Evolutionary conservation across 306 rosid genomes (phyloP).

Genomic region (Vicia villosa): DNA sequence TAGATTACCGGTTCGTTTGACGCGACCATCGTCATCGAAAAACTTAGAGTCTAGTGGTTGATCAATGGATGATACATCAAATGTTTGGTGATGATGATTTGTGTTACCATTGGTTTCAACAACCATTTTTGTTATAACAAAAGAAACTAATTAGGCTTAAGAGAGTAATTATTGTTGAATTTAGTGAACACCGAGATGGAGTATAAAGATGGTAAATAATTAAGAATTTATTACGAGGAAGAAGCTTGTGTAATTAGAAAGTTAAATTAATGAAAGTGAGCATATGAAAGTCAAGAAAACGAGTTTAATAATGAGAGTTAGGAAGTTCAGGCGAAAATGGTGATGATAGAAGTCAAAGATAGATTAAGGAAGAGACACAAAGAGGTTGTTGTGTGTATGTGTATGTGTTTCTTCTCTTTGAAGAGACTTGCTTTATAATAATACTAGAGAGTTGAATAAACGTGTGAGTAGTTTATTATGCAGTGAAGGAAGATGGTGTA

Average conservation of each 20-base stretch:
- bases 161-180: background rate
- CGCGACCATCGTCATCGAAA: slow-evolving; percentile 85
- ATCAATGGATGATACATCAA: slow-evolving; percentile 58
- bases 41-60: slow-evolving; percentile 60
- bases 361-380: background rate
- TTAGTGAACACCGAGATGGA: background rate
- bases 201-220: background rate
- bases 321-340: slow-evolving; percentile 37
- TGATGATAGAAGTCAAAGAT: slow-evolving; percentile 26
- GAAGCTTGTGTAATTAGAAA: background rate
- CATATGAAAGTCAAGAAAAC: too few relatives aligned
- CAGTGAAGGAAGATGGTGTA: background rate
- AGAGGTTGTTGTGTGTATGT: background rate
- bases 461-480: background rate
- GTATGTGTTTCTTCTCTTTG: too few relatives aligned
- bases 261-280: background rate
- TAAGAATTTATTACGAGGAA: background rate
- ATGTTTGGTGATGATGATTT: slow-evolving; percentile 45
- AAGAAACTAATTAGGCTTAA: too few relatives aligned
- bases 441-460: background rate
- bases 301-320: background rate
- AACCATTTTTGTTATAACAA: too few relatives aligned
- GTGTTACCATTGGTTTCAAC: slow-evolving; percentile 45
- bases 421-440: background rate
- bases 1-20: slow-evolving; percentile 69